These are phyloP conservation scores for Pythium aquatile DNA, from an alignment of 352 stramenopile species.

Conservation along the genomic window DNA sequence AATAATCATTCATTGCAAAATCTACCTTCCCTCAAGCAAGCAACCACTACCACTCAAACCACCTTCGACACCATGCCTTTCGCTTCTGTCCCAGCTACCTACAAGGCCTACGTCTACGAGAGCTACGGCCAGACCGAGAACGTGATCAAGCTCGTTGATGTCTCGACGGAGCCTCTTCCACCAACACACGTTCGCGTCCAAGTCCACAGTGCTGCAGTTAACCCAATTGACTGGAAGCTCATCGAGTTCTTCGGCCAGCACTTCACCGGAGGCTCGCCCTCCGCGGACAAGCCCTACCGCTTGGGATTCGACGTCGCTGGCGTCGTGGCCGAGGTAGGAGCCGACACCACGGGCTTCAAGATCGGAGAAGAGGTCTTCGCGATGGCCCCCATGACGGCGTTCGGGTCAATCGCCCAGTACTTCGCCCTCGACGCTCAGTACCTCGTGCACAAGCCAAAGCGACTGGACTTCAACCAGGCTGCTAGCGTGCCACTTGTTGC, in stretches of 20 bases:
- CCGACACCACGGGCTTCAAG: neutral
- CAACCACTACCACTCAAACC: neutral
- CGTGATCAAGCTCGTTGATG: neutral
- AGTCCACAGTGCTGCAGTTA: neutral
- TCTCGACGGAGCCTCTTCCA: neutral
- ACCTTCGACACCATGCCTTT: neutral
- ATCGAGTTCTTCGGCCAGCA: neutral
- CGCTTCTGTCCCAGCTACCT: neutral
- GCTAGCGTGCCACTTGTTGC: conserved; percentile 29
- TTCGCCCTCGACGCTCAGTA: conserved; percentile 28
- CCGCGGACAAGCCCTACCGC: neutral
- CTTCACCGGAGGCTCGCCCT: conserved; percentile 1
- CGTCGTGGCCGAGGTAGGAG: neutral
- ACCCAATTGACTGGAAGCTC: neutral
- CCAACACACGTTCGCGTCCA: neutral
- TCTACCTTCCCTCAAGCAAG: neutral
- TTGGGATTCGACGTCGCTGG: neutral
- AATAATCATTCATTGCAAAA: neutral
- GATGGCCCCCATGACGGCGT: conserved; percentile 7
- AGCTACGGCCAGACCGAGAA: neutral
- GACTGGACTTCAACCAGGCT: conserved; percentile 38
- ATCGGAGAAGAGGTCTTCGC: conserved; percentile 17
- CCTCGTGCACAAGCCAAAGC: conserved; percentile 38
- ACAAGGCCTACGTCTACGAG: neutral
- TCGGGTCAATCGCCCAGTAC: conserved; percentile 35